These are phyloP conservation scores for Chlamydomonas reinhardtii DNA, from an alignment of 163 green algal species.

Conservation along the genomic window DNA sequence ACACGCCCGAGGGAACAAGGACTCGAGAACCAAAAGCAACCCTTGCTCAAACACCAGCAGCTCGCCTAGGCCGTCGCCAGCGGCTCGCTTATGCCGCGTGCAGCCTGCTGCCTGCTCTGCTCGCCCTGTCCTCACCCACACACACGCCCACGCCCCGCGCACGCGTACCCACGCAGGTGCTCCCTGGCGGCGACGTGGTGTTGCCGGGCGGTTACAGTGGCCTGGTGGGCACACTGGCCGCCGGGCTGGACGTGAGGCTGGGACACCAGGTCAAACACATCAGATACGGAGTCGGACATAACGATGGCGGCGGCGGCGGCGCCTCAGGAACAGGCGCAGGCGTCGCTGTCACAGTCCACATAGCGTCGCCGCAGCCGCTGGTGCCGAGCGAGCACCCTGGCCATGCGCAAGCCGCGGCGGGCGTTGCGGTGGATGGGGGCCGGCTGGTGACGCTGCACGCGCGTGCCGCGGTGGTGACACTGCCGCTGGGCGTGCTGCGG, in stretches of 20 bases:
- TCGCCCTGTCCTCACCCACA: not conserved
- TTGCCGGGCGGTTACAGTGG: conserved; percentile 35
- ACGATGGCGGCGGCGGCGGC: not conserved
- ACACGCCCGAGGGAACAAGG: too few species aligned
- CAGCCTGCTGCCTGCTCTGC: not conserved
- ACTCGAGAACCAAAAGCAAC: too few species aligned
- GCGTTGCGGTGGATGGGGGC: not conserved
- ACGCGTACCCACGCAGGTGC: not conserved
- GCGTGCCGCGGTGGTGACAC: conserved; percentile 69
- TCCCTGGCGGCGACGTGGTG: conserved; percentile 49
- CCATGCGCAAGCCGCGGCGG: too few species aligned
- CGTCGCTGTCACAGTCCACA: too few species aligned
- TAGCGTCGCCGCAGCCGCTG: too few species aligned
- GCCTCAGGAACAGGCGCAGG: too few species aligned
- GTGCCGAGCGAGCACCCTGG: not conserved
- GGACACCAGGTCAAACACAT: conserved; percentile 41
- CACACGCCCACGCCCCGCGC: too few species aligned
- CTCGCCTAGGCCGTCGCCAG: too few species aligned
- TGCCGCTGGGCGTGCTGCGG: conserved; percentile 77
- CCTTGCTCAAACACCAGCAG: too few species aligned
- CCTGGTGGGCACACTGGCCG: conserved; percentile 16
- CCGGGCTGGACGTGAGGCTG: conserved; percentile 56
- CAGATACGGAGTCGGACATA: not conserved
- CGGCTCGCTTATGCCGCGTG: too few species aligned
- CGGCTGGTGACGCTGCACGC: not conserved